phyloP scores from a whole-genome alignment of 495 filamentous ascomycete genomes.

The Entonaema liquescens region DNA sequence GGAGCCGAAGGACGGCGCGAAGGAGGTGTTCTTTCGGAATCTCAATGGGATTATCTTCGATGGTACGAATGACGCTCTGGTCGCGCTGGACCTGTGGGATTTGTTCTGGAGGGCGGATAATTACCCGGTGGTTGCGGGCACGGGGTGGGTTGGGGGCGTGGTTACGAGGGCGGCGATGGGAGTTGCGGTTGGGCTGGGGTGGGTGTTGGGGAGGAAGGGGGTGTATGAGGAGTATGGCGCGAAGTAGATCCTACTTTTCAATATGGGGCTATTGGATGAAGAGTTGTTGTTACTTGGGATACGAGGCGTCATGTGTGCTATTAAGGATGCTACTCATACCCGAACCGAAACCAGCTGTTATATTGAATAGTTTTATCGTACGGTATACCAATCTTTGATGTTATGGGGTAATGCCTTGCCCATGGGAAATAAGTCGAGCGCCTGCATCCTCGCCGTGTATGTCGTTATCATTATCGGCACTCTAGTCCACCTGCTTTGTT shows the following conservation, averaged over 20 bases:
- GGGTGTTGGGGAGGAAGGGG: conserved; percentile 23
- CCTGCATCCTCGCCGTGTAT: not conserved
- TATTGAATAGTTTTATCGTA: too few relatives aligned
- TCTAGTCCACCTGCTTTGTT: not conserved
- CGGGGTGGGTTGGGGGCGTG: conserved; percentile 1
- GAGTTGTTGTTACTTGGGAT: not conserved
- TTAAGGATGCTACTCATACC: not conserved
- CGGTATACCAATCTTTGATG: not conserved
- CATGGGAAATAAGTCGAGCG: not conserved
- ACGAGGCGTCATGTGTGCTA: not conserved
- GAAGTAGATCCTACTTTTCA: not conserved
- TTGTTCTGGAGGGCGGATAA: conserved; percentile 41
- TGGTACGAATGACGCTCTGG: not conserved
- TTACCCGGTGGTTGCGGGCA: conserved; percentile 21
- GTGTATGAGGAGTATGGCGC: conserved; percentile 34
- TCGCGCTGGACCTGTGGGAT: conserved; percentile 31
- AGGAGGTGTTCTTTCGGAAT: conserved; percentile 51
- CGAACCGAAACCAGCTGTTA: too few relatives aligned
- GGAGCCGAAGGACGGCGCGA: conserved; percentile 43
- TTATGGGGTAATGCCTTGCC: not conserved
- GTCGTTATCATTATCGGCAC: not conserved
- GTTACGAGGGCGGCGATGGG: conserved; percentile 31
- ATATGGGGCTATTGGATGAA: not conserved
- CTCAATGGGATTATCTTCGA: conserved; percentile 47
- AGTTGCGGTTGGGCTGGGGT: conserved; percentile 26